phyloP scores from a whole-genome alignment of 176 grass and related monocot genomes.

The sorghum (Sorghum bicolor) region Sorghum_bicolor_NCBIv3 NC_012870.2:2084001-2084500 shows the following conservation, averaged over 20 bases:
- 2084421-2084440: constrained; percentile 95
- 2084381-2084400: constrained; percentile 83
- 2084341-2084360: constrained; percentile 82
- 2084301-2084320: constrained; percentile 42
- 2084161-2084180: background rate
- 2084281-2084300: constrained; percentile 83
- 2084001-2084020: constrained; percentile 29
- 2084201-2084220: constrained; percentile 39
- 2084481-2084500: constrained; percentile 84
- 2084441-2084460: constrained; percentile 88
- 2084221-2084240: constrained; percentile 46
- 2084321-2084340: constrained; percentile 70
- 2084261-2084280: constrained; percentile 37
- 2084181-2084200: constrained; percentile 19
- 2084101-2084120: constrained; percentile 60
- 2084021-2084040: constrained; percentile 35
- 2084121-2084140: constrained; percentile 53
- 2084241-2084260: constrained; percentile 36
- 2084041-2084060: constrained; percentile 40
- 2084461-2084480: constrained; percentile 85
- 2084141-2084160: constrained; percentile 66
- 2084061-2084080: constrained; percentile 47
- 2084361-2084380: constrained; percentile 84
- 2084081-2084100: constrained; percentile 49
- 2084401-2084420: constrained; percentile 71